A percentile compares a stretch with the other conserved stretches of the same genome.
Conservation (phyloP, 2,329 filamentous ascomycete species). For the Harringtonia aguacate region DNA sequence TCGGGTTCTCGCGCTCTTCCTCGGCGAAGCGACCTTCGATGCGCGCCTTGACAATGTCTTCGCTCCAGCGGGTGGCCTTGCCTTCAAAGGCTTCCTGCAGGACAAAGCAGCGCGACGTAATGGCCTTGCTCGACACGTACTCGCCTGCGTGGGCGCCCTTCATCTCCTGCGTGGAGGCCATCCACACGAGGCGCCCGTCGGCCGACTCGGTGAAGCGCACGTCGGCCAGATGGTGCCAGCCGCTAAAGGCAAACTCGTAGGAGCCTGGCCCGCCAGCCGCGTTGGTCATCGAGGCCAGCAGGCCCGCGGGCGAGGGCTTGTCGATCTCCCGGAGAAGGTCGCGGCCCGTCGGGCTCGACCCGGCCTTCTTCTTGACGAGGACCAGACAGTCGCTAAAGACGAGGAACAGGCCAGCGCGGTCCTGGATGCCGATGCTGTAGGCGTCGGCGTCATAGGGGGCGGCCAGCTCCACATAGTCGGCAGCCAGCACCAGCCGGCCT, state of each 20-base stretch:
- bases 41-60: conserved; percentile 78
- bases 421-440: conserved; percentile 32
- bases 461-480: conserved; percentile 67
- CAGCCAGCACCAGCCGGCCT: conserved; percentile 70
- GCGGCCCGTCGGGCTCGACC: conserved; percentile 56
- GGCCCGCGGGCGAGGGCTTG: conserved; percentile 56
- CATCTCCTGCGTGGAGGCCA: conserved; percentile 54
- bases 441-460: conserved; percentile 50
- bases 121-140: conserved; percentile 35
- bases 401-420: conserved; percentile 60
- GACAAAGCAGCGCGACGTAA: conserved; percentile 57
- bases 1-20: conserved; percentile 66
- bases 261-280: conserved; percentile 48
- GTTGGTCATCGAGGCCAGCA: conserved; percentile 54
- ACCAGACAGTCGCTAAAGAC: conserved; percentile 78
- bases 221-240: conserved; percentile 58
- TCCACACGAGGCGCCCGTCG: conserved; percentile 55
- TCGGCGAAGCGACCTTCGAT: conserved; percentile 80
- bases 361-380: conserved; percentile 59
- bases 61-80: conserved; percentile 63
- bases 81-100: conserved; percentile 69
- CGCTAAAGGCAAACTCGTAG: conserved; percentile 65
- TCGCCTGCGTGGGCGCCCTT: conserved; percentile 40
- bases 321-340: conserved; percentile 78
- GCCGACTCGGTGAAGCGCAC: conserved; percentile 63